Base-by-base conservation (phyloP, 345 rosid genomes). In the Hibiscus tridactylites region DNA sequence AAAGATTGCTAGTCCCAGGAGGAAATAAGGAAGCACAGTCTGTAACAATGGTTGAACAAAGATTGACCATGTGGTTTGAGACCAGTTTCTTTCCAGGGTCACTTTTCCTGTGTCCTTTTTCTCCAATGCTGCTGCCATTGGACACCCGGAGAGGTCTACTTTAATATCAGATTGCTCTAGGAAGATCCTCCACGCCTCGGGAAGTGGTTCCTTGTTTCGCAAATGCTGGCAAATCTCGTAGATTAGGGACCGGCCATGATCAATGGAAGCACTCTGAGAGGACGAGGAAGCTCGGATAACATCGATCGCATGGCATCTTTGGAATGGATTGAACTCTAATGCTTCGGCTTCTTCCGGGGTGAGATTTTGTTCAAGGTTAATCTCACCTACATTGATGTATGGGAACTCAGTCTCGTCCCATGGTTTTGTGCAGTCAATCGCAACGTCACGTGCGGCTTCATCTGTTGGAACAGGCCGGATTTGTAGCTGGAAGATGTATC, bases 251-350 rank as follows among this genome's bases (percentile, higher is more conserved):
- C 87, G 89, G 5, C 93, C 91, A 19, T 88, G 93, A 75, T 88
- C 93, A 35, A 87, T 88, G 3, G 93, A 88, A 58, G 93, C 93
- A 70, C 91, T 88, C 60, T 85, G 87, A 3, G 81, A 74, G 72
- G 81, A 63, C 3, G 89, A 80, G 19, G 83, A 77, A 21, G 93
- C 93, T 1, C 84, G 76, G 39, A 88, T 82, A 61, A 85, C 84
- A 72, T 88, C 93, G 61, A 87, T 63, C 74, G 84, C 84, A 1
- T 65, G 71, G 75, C 86, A 77, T 57, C 78, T 77, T 4, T 82
- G 67, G 54, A 81, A 85, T 42, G 90, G 89, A 68, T 85, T 85
- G 37, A 88, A 88, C 77, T 83, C 88, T 1, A 85, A 76, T n/a
- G 61, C 72, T 75, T 87, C 91, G 8, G 88, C 83, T 70, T 87